A percentile compares a stretch with the other conserved stretches of the same genome.
Conservation (phyloP, 73 alveolate genomes). For the Symbiodinium pilosum region DNA sequence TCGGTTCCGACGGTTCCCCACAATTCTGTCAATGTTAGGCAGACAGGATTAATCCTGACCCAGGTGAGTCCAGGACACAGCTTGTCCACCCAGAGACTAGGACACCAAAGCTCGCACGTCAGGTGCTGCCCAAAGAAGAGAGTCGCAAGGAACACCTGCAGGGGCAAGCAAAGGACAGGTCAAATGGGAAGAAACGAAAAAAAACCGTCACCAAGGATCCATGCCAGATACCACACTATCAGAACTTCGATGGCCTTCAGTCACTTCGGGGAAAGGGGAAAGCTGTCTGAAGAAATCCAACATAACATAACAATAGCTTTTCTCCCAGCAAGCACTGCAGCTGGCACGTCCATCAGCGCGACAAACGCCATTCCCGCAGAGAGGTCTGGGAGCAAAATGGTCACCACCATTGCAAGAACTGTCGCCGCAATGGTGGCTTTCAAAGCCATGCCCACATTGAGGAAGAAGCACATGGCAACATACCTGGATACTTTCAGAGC, state of each 20-base stretch:
- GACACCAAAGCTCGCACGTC: neutral
- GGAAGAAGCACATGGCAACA: neutral
- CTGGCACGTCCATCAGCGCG: neutral
- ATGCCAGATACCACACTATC: too few species aligned
- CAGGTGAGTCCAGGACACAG: too few species aligned
- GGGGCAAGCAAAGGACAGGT: too few species aligned
- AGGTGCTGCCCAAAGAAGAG: constrained; percentile 12
- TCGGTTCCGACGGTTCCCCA: too few species aligned
- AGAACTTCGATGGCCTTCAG: neutral
- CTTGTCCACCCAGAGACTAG: neutral
- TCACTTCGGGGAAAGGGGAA: neutral
- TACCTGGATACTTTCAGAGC: too few species aligned
- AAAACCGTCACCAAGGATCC: too few species aligned
- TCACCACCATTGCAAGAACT: neutral
- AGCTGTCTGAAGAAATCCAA: neutral
- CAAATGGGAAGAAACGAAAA: too few species aligned
- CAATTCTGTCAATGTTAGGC: too few species aligned
- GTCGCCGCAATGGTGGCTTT: neutral
- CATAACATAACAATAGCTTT: neutral
- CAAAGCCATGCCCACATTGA: neutral
- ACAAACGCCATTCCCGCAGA: neutral
- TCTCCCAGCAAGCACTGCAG: neutral
- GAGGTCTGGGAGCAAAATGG: neutral
- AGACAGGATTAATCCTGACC: too few species aligned
- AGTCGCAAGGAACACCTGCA: neutral